Evolutionary conservation across 352 stramenopile species (phyloP), one percentile per base, ranked within the genome.

Genomic region (Pythium phragmiticola): DNA sequence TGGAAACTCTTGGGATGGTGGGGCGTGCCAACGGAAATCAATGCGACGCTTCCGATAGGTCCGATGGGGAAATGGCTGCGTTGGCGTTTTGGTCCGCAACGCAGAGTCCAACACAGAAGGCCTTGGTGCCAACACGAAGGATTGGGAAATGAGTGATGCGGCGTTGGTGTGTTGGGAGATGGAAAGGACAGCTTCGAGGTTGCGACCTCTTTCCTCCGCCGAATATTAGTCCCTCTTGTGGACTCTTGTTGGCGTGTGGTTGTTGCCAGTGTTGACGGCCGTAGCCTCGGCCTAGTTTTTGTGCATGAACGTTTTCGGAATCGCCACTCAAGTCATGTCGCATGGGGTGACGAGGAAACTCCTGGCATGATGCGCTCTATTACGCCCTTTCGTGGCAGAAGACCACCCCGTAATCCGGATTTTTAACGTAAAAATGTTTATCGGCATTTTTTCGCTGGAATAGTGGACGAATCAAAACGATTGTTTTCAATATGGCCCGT

Each of bases 281-380:
- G 30, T 17, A n/a, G n/a, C 16, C 26, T 11, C 33, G n/a, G 34
- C 14, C 50, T 57, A 3, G 30, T 57, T 46, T 57, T 5, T 53
- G 47, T 8, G 33, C 50, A 9, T 7, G 19, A 8, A 16, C n/a
- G 13, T 55, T 45, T 50, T 57, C 41, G 46, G 43, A 62, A 53
- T 46, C 43, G 34, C 55, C 55, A 62, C 54, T 62, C 55, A 62
- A 54, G 39, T 42, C 39, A 39, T 39, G 55, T 54, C 42, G 42
- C 42, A 62, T 11, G 42, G 37, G 53, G 26, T 30, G 4, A 30
- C 26, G 39, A n/a, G 39, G 13, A 46, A 17, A 46, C 39, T 46
- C 39, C 23, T 49, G 43, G 5, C 43, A 49, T 49, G 43, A 9
- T 39, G 4, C 4, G 26, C 26, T 30, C 26, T 42, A 16, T 42